Percentiles rank a stretch among this genome's conserved stretches.
Conservation (phyloP, 2,329 filamentous ascomycete genomes). For the Graphium sp. region DNA sequence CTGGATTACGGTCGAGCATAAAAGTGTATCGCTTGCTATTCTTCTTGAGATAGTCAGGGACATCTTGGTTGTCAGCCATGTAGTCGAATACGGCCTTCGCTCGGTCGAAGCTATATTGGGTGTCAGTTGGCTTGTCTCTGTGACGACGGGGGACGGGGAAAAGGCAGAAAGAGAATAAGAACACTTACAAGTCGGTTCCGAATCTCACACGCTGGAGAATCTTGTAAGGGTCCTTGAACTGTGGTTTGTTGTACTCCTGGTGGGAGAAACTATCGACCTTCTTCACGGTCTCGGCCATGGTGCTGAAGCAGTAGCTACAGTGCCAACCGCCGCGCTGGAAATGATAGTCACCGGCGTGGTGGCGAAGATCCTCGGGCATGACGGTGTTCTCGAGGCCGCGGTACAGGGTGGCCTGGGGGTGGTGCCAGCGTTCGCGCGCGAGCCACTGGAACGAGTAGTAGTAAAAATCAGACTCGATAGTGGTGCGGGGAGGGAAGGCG, state of each 20-base stretch:
- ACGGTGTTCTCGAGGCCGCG: conserved; percentile 26
- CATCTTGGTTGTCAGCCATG: conserved; percentile 20
- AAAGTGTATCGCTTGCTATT: conserved; percentile 15
- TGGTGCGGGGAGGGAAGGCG: conserved; percentile 32
- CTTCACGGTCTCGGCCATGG: conserved; percentile 32
- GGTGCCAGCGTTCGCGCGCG: conserved; percentile 22
- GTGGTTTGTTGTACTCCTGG: conserved; percentile 15
- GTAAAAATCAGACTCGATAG: conserved; percentile 33
- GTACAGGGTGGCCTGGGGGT: conserved; percentile 43
- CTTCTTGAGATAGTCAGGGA: conserved; percentile 20
- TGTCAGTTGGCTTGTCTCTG: neutral
- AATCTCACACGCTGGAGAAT: conserved; percentile 22
- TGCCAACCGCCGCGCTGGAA: conserved; percentile 37
- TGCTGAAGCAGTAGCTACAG: conserved; percentile 43
- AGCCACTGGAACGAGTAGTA: conserved; percentile 41
- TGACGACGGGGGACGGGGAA: neutral
- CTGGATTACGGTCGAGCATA: conserved; percentile 19
- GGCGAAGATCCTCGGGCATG: conserved; percentile 33
- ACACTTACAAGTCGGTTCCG: conserved; percentile 23
- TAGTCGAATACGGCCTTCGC: conserved; percentile 8
- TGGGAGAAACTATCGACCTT: conserved; percentile 43
- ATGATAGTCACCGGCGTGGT: conserved; percentile 22
- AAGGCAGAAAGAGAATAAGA: neutral
- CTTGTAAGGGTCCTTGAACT: conserved; percentile 19
- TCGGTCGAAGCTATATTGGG: conserved; percentile 9